Percentiles rank a stretch among this genome's conserved stretches.
These are phyloP conservation scores for Diplogelasinospora grovesii DNA, from an alignment of 495 filamentous ascomycete species.

Conservation along the genomic window DNA sequence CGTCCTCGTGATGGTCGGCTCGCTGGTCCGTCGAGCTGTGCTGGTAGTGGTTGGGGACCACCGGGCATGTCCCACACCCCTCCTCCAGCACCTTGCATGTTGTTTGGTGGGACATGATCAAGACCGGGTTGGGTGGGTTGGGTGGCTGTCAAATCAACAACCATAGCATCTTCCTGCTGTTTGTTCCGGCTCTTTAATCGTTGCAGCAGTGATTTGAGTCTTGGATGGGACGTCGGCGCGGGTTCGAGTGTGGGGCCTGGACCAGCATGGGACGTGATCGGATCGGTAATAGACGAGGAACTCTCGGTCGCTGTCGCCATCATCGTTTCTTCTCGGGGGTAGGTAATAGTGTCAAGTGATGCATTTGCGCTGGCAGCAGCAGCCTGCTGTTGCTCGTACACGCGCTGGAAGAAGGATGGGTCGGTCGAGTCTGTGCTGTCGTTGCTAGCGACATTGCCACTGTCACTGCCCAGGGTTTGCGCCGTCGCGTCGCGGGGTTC, in stretches of 20 bases:
- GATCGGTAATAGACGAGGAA: constrained; percentile 18
- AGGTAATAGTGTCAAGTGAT: neutral
- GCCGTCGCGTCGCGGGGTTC: neutral
- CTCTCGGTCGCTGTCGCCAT: constrained; percentile 1
- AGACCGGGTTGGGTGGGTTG: no score
- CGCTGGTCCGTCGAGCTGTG: neutral
- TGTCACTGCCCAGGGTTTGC: constrained; percentile 2
- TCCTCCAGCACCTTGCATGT: neutral
- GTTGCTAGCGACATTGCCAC: neutral
- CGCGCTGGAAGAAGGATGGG: constrained; percentile 21
- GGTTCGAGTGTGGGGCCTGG: no score
- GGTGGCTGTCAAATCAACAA: no score
- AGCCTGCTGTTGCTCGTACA: constrained; percentile 21
- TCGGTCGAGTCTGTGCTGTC: constrained; percentile 20
- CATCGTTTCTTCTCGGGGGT: neutral
- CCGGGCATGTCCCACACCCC: constrained; percentile 16
- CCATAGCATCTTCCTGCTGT: no score
- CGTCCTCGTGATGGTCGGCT: constrained; percentile 3
- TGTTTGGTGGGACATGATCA: neutral
- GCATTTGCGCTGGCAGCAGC: neutral
- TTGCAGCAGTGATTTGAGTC: constrained; percentile 18
- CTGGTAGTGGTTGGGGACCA: constrained; percentile 1
- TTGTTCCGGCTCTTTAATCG: no score
- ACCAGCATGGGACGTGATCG: no score
- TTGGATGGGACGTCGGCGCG: constrained; percentile 3